Conservation (phyloP, 345 rosid genomes). For the Murraya paniculata region DNA sequence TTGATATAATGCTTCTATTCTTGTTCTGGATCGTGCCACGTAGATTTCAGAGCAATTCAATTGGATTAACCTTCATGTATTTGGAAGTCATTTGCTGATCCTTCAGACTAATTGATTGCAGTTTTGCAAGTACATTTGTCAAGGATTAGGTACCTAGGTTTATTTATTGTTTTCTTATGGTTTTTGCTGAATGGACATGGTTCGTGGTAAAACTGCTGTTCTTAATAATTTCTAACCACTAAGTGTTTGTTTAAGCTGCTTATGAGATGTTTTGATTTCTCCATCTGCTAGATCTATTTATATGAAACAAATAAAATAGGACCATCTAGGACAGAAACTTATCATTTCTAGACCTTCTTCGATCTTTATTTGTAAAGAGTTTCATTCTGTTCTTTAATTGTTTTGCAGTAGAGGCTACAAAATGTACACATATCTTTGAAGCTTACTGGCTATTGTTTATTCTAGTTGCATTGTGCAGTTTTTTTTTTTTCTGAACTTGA, state of each 20-base stretch:
- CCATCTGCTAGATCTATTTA: not conserved
- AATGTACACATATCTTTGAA: not conserved
- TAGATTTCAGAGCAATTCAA: not conserved
- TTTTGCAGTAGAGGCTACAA: not conserved
- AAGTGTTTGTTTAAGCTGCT: not conserved
- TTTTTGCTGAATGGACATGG: too few species aligned
- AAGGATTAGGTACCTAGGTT: not conserved
- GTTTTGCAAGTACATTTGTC: not conserved
- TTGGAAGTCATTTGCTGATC: not conserved
- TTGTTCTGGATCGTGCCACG: not conserved
- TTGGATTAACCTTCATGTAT: not conserved
- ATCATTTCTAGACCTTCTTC: not conserved
- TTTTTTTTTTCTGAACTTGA: conserved; percentile 3
- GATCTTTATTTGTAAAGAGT: not conserved
- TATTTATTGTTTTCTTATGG: not conserved
- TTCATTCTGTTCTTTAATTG: not conserved
- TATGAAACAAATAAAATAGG: not conserved
- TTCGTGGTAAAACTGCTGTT: not conserved
- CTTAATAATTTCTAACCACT: not conserved
- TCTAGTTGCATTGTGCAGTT: not conserved
- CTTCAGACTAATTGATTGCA: not conserved
- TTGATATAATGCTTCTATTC: not conserved
- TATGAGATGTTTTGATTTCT: not conserved
- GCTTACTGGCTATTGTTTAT: not conserved
- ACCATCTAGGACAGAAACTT: not conserved